Evolutionary conservation across 176 grass and related monocot species (phyloP).

Genomic region (Juncus inflexus): DNA sequence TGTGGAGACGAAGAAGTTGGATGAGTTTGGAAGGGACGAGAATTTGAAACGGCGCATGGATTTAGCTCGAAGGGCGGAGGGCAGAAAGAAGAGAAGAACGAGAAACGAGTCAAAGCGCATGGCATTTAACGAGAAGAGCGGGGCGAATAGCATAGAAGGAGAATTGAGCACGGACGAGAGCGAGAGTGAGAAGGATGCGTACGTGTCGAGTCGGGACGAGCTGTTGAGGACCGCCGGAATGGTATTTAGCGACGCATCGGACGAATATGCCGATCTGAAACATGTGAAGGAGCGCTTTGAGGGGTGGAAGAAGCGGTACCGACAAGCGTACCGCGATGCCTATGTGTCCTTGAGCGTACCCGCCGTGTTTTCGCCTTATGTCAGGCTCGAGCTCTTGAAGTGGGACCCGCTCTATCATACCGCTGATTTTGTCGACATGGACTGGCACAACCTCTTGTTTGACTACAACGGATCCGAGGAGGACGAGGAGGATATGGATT

Average conservation of each 20-base stretch:
- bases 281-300: constrained; percentile 93
- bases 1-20: constrained; percentile 63
- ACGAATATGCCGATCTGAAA: constrained; percentile 78
- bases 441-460: constrained; percentile 68
- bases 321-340: constrained; percentile 67
- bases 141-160: constrained; percentile 54
- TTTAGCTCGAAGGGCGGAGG: constrained; percentile 60
- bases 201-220: constrained; percentile 67
- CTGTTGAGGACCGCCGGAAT: constrained; percentile 65
- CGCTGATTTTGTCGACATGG: constrained; percentile 68
- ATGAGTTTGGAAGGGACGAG: constrained; percentile 86
- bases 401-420: constrained; percentile 80
- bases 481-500: constrained; percentile 46
- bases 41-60: constrained; percentile 75
- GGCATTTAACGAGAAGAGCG: constrained; percentile 38
- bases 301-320: constrained; percentile 68
- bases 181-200: constrained; percentile 74
- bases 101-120: constrained; percentile 60
- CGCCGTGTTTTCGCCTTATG: constrained; percentile 67
- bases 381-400: constrained; percentile 84
- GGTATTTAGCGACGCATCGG: constrained; percentile 84
- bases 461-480: constrained; percentile 42
- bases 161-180: constrained; percentile 97
- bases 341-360: constrained; percentile 68
- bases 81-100: constrained; percentile 55